These are phyloP conservation scores for Mortierella sp. DNA, from an alignment of 371 early-diverging fungal genomes.

Conservation along the genomic window DNA sequence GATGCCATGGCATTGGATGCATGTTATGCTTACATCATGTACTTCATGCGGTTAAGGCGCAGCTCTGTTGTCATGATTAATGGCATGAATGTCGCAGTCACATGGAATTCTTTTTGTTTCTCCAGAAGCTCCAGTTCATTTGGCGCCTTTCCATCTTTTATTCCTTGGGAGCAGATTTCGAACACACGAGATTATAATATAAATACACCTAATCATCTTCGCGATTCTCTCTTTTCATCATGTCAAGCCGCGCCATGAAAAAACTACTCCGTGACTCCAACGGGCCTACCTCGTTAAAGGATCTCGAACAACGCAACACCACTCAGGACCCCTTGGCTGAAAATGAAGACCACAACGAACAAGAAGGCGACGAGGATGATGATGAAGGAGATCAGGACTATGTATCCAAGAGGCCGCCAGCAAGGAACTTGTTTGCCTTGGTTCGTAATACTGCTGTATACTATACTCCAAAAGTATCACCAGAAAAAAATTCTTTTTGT, in stretches of 20 bases:
- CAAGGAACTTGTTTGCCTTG: constrained; percentile 77
- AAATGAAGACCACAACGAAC: constrained; percentile 17
- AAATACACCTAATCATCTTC: neutral
- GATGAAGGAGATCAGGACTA: constrained; percentile 58
- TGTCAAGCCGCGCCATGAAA: constrained; percentile 56
- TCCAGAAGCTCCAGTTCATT: neutral
- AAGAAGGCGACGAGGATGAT: constrained; percentile 44
- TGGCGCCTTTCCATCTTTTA: neutral
- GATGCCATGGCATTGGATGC: no score
- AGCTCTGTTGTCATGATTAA: neutral
- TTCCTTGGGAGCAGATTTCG: neutral
- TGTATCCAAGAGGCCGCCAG: constrained; percentile 33
- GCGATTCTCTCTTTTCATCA: constrained; percentile 10
- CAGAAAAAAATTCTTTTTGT: neutral
- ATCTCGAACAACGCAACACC: constrained; percentile 13
- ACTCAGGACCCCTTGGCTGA: constrained; percentile 30
- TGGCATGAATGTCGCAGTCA: neutral
- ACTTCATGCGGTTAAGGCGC: neutral
- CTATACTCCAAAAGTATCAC: neutral
- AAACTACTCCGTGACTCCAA: constrained; percentile 47
- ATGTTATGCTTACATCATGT: no score
- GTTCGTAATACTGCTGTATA: constrained; percentile 43
- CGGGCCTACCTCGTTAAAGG: constrained; percentile 37
- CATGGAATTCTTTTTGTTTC: neutral
- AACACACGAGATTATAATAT: neutral